Evolutionary conservation across 306 rosid species (phyloP), one percentile per base, ranked within the genome.

Genomic region (Phaseolus lunatus): DNA sequence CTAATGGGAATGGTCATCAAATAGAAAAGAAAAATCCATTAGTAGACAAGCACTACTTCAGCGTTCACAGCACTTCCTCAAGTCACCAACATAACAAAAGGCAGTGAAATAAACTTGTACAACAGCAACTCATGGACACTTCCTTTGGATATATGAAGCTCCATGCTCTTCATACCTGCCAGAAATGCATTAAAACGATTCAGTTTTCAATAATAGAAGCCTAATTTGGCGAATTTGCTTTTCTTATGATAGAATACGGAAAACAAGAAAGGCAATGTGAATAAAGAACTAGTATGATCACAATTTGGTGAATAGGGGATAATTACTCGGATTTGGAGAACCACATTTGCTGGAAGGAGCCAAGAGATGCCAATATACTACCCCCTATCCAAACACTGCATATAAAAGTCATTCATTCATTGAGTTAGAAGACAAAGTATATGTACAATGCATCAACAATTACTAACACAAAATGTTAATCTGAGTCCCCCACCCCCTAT

Each of bases 331-430:
- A 87, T 77, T 86, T 95, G 70, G 99, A 95, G 89, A 95, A 95
- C 89, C 89, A 86, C 89, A 86, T 86, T 76, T 86, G 89, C 77
- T 95, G 99, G 88, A 95, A 92, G 81, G 99, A 95, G 80, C 99
- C 99, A 82, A 95, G 99, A 75, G 99, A 95, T 33, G 99, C 99
- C 92, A 95, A 86, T 83, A 95, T 95, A 65, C 99, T 95, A 67
- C 99, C 99, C 53, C 99, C 99, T 47, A 95, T 95, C 99, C 99
- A 95, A 53, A 95, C 99, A 76, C 99, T 95, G 90, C 84, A 65
- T 59, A 63, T 47, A 63, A 43, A 50, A 72, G 33, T 50, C 43
- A 81, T 53, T 24, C 84, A 72, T 49, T 22, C 44, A 37, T 10
- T 22, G 75, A 57, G 70, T 74, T 37, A 72, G 78, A 80, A 20